Percentiles rank a stretch among this genome's conserved stretches.
phyloP scores from a whole-genome alignment of 345 rosid genomes.

The Pistacia integerrima region DNA sequence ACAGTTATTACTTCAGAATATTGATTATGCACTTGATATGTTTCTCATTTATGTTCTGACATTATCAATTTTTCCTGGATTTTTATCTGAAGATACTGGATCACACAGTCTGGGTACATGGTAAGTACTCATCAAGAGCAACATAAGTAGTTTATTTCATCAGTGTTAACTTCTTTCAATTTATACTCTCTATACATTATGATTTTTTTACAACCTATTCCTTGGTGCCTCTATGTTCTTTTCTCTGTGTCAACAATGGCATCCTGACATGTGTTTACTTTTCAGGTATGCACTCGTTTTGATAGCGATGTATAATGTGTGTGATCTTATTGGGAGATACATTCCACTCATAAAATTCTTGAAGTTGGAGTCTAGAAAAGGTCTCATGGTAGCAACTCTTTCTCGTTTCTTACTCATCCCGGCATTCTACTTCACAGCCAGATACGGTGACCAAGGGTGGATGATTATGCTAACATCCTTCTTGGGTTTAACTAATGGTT shows the following conservation, averaged over 20 bases:
- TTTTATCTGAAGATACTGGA: constrained; percentile 83
- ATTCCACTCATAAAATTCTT: constrained; percentile 51
- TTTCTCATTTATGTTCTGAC: constrained; percentile 64
- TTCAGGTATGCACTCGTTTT: constrained; percentile 77
- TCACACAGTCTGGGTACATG: constrained; percentile 66
- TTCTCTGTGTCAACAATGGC: background rate
- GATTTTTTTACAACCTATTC: background rate
- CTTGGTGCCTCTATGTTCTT: background rate
- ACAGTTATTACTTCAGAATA: constrained; percentile 50
- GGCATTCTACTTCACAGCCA: constrained; percentile 77
- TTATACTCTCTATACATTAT: background rate
- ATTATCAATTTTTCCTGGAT: constrained; percentile 85
- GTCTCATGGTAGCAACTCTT: constrained; percentile 41
- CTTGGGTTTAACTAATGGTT: constrained; percentile 74
- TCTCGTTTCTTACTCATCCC: constrained; percentile 64
- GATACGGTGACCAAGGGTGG: constrained; percentile 84
- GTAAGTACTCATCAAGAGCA: constrained; percentile 35
- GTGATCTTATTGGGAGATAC: constrained; percentile 69
- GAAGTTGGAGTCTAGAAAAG: constrained; percentile 60
- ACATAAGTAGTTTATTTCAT: background rate
- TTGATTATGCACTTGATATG: constrained; percentile 60
- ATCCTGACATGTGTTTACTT: constrained; percentile 7
- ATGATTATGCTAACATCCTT: constrained; percentile 75
- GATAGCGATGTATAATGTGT: constrained; percentile 64
- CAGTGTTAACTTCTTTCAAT: background rate